Conservation (phyloP, 352 stramenopile species). For the Hyaloperonospora brassicae region DNA sequence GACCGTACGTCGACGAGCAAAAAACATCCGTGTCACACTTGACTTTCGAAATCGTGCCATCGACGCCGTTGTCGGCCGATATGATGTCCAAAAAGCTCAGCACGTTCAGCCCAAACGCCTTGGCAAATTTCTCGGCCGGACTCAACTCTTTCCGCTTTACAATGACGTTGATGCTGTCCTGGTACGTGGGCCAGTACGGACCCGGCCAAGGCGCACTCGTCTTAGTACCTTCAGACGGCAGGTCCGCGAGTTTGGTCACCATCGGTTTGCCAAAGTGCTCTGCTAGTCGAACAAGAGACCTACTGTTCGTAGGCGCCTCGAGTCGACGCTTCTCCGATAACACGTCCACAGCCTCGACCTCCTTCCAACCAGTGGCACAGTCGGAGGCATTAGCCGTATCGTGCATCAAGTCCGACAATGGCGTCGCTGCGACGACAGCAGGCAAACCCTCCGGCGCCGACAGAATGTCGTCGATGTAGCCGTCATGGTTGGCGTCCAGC, state of each 20-base stretch:
- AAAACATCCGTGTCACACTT: background rate
- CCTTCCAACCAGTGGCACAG: slow-evolving; percentile 26
- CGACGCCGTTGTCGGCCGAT: slow-evolving; percentile 28
- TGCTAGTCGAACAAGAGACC: slow-evolving; percentile 22
- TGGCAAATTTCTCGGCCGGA: slow-evolving; percentile 42
- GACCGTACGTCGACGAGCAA: background rate
- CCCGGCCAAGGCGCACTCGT: slow-evolving; percentile 27
- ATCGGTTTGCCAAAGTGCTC: slow-evolving; percentile 22
- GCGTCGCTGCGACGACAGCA: no score
- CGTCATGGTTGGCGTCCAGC: slow-evolving; percentile 10
- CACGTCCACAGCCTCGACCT: background rate
- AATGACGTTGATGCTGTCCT: slow-evolving; percentile 58
- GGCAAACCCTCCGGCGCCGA: background rate
- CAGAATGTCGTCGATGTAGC: background rate
- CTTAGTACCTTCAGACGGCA: slow-evolving; percentile 12
- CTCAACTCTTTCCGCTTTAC: slow-evolving; percentile 13
- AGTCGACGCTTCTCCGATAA: slow-evolving; percentile 14
- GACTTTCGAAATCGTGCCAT: background rate
- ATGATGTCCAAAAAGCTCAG: slow-evolving; percentile 31
- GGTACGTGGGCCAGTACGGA: slow-evolving; percentile 58
- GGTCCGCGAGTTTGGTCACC: slow-evolving; percentile 20
- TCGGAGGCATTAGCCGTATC: background rate
- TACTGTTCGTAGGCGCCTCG: slow-evolving; percentile 8
- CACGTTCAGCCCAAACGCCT: slow-evolving; percentile 32
- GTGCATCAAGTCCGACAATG: no score